phyloP scores from a whole-genome alignment of 352 stramenopile genomes.

The Pythium diclinum region DNA sequence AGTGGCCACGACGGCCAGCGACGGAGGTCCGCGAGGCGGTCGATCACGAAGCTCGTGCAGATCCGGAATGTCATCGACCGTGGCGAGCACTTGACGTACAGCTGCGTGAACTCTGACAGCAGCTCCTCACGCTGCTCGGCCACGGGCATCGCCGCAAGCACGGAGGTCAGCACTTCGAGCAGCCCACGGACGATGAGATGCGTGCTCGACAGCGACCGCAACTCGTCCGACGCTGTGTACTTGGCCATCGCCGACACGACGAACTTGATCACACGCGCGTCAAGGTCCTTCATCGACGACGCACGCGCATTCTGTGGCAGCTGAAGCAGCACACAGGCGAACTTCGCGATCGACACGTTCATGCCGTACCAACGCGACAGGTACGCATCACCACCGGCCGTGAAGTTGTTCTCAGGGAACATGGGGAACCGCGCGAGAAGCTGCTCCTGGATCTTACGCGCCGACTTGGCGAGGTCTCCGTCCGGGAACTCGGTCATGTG shows the following conservation, averaged over 20 bases:
- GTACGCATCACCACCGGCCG: constrained; percentile 38
- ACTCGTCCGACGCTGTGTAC: constrained; percentile 57
- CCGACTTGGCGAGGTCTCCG: constrained; percentile 31
- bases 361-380: constrained; percentile 70
- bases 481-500: constrained; percentile 24
- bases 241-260: constrained; percentile 57
- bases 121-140: constrained; percentile 38
- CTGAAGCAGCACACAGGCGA: constrained; percentile 54
- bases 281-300: constrained; percentile 27
- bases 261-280: constrained; percentile 50
- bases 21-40: constrained; percentile 49
- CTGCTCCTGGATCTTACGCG: constrained; percentile 46
- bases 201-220: constrained; percentile 51
- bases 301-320: constrained; percentile 16
- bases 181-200: constrained; percentile 57
- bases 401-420: constrained; percentile 47
- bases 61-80: constrained; percentile 71
- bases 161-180: constrained; percentile 55
- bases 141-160: constrained; percentile 28
- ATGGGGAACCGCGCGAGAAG: constrained; percentile 60
- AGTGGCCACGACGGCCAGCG: constrained; percentile 53
- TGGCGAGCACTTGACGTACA: constrained; percentile 64
- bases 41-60: constrained; percentile 69
- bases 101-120: constrained; percentile 54
- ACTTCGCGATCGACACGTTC: constrained; percentile 66